phyloP scores from a whole-genome alignment of 164 flowering plant genomes.

The Santalum album region DNA sequence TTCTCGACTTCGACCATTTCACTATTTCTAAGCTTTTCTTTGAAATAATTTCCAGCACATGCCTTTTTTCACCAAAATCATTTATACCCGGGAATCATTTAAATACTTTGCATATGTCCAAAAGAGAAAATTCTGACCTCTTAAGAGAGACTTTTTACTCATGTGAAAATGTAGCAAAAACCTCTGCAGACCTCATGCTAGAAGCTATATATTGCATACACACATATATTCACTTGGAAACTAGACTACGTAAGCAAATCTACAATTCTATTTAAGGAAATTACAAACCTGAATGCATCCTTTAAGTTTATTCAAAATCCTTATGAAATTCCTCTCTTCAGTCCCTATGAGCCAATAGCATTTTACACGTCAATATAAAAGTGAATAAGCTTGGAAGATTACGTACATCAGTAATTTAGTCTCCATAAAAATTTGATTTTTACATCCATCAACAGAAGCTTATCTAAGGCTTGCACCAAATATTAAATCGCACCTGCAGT shows the following conservation, averaged over 20 bases:
- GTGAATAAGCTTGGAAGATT: background rate
- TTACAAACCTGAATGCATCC: background rate
- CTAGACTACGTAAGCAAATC: too few relatives aligned
- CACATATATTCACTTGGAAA: background rate
- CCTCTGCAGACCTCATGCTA: background rate
- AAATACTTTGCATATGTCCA: background rate
- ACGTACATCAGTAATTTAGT: too few relatives aligned
- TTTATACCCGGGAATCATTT: background rate
- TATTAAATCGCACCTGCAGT: background rate
- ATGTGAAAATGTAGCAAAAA: too few relatives aligned
- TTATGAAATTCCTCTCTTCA: background rate
- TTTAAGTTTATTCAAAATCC: background rate
- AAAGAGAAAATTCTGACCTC: too few relatives aligned
- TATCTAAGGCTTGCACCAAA: background rate
- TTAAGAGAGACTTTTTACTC: too few relatives aligned
- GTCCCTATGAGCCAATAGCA: background rate
- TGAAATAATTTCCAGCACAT: background rate
- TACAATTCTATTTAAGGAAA: too few relatives aligned
- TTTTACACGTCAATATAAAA: too few relatives aligned
- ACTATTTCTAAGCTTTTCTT: background rate
- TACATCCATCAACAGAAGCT: background rate
- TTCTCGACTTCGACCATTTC: background rate
- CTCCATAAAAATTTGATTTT: too few relatives aligned
- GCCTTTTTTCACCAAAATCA: background rate
- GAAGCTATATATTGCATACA: background rate